These are phyloP conservation scores for Gloeopeniophorella convolvens DNA, from an alignment of 768 basidiomycete genomes.

Conservation along the genomic window DNA sequence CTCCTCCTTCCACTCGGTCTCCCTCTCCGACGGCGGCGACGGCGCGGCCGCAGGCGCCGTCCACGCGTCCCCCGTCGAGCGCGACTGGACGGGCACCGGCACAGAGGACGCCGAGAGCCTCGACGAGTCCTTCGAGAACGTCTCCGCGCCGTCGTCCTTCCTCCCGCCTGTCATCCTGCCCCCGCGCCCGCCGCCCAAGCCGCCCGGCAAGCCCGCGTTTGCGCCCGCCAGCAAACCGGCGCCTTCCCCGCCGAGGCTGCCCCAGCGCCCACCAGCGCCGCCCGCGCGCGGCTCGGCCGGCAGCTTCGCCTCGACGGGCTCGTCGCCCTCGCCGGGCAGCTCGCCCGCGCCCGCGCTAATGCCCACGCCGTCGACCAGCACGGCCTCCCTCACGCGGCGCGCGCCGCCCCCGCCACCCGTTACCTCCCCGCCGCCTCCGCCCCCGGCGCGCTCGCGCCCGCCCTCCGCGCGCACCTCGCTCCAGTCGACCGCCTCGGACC, in stretches of 20 bases:
- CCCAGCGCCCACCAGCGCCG: slow-evolving; percentile 10
- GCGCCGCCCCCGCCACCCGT: neutral
- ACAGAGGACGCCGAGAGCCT: slow-evolving; percentile 50
- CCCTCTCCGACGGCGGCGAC: slow-evolving; percentile 49
- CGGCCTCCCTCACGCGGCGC: slow-evolving; percentile 7
- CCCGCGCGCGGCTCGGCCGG: neutral
- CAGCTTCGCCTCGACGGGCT: slow-evolving; percentile 14
- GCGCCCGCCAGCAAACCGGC: neutral
- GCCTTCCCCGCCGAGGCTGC: slow-evolving; percentile 15
- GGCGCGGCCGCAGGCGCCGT: slow-evolving; percentile 9
- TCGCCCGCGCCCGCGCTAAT: slow-evolving; percentile 34
- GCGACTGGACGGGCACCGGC: slow-evolving; percentile 27
- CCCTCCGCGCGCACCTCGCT: slow-evolving; percentile 31
- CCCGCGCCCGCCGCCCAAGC: slow-evolving; percentile 24
- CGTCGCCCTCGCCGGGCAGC: slow-evolving; percentile 29
- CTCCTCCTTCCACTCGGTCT: slow-evolving; percentile 76
- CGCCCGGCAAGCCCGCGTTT: slow-evolving; percentile 19
- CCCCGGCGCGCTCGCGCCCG: slow-evolving; percentile 13
- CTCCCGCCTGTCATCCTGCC: slow-evolving; percentile 31
- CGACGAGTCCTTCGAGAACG: slow-evolving; percentile 62
- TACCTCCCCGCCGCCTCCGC: neutral
- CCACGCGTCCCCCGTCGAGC: slow-evolving; percentile 39
- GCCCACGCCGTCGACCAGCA: slow-evolving; percentile 1
- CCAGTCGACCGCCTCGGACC: slow-evolving; percentile 25
- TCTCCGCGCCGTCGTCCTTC: slow-evolving; percentile 42